Conservation (phyloP, 2,329 filamentous ascomycete species). For the Aspergillus carbonarius region DNA sequence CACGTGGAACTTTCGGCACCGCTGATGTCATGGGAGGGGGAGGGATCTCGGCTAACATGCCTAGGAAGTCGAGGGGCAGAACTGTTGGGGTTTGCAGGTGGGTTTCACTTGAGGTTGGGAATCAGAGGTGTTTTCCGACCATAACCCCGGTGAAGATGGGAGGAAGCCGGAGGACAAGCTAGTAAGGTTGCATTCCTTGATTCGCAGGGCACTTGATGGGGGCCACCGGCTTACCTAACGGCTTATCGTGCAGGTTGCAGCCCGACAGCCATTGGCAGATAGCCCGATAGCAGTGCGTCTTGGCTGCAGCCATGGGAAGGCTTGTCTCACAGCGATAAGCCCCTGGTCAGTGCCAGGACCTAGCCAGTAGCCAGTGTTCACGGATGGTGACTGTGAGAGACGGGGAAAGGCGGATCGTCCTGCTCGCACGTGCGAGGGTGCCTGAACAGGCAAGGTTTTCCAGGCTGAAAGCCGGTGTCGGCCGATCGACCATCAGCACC, state of each 20-base stretch:
- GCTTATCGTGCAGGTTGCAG: background rate
- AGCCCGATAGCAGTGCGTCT: background rate
- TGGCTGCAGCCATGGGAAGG: background rate
- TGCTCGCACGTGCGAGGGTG: background rate
- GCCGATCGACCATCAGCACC: no score
- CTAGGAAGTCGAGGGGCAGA: background rate
- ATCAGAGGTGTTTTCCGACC: background rate
- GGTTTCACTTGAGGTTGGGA: background rate
- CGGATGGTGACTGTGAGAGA: no score
- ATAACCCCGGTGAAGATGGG: background rate
- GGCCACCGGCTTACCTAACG: background rate
- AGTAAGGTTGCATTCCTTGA: no score
- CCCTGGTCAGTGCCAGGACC: no score
- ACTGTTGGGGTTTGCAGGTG: background rate
- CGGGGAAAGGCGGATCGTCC: background rate
- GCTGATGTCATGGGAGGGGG: background rate
- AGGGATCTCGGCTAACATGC: background rate
- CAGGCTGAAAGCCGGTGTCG: background rate
- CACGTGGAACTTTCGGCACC: background rate
- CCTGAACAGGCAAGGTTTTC: background rate
- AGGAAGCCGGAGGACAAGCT: background rate
- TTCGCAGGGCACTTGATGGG: background rate
- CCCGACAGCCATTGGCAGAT: background rate
- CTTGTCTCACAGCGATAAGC: slow-evolving; percentile 1
- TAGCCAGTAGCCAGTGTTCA: background rate